Percentiles rank a stretch among this genome's conserved stretches.
These are phyloP conservation scores for Mycena belliarum DNA, from an alignment of 768 basidiomycete species.

Conservation along the genomic window DNA sequence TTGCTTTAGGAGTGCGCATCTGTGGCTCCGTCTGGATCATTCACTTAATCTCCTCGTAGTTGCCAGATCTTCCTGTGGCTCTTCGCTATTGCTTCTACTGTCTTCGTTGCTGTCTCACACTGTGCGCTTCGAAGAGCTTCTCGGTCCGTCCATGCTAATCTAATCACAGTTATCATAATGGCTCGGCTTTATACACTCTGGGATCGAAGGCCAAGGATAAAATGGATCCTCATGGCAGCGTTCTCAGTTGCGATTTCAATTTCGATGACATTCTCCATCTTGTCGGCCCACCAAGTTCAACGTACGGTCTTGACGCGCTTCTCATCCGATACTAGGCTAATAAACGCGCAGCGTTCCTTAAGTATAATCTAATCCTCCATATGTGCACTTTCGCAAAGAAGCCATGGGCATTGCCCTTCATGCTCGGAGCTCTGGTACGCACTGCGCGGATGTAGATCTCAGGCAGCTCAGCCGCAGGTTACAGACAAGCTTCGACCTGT, in stretches of 20 bases:
- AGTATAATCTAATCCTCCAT: not conserved
- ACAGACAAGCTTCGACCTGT: not conserved
- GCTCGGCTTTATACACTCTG: not conserved
- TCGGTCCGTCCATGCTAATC: no score
- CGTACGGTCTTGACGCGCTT: not conserved
- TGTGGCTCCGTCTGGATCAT: no score
- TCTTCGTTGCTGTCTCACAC: not conserved
- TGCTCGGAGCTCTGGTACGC: not conserved
- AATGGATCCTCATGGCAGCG: not conserved
- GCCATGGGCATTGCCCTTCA: not conserved
- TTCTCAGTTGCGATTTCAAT: not conserved
- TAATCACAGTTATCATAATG: not conserved
- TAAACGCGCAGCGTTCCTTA: not conserved
- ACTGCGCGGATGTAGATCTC: no score
- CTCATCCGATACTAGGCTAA: no score
- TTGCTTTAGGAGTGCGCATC: no score
- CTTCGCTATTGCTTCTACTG: not conserved
- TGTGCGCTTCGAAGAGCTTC: not conserved
- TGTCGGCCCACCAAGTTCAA: not conserved
- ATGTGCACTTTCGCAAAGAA: not conserved
- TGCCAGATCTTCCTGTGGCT: constrained; percentile 5
- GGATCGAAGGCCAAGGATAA: not conserved
- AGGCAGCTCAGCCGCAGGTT: no score
- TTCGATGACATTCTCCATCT: not conserved
- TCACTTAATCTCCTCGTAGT: not conserved